A percentile compares a stretch with the other conserved stretches of the same genome.
Evolutionary conservation across 768 basidiomycete species (phyloP).

Genomic region (Hygrophorus russula): DNA sequence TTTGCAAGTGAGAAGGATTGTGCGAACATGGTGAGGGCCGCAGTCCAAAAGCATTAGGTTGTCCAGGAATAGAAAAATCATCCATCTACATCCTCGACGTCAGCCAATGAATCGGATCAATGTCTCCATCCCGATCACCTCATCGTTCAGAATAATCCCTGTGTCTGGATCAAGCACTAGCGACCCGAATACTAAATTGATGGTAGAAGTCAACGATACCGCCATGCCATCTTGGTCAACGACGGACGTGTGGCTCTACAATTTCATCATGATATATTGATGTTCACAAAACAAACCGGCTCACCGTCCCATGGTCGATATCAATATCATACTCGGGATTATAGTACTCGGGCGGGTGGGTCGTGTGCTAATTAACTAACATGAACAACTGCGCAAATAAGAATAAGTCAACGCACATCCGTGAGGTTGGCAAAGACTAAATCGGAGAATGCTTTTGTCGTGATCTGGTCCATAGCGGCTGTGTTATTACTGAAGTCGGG

Average conservation of each 20-base stretch:
- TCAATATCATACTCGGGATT: conserved; percentile 69
- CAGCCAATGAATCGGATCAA: not conserved
- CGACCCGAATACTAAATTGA: conserved; percentile 87
- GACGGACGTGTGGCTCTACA: conserved; percentile 73
- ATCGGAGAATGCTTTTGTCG: conserved; percentile 58
- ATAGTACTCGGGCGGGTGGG: conserved; percentile 78
- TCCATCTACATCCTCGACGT: conserved; percentile 48
- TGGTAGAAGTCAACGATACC: conserved; percentile 76
- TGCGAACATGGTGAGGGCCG: conserved; percentile 71
- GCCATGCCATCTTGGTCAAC: conserved; percentile 83
- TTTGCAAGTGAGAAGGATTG: not conserved
- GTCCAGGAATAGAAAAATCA: conserved; percentile 83
- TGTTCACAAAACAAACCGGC: conserved; percentile 10
- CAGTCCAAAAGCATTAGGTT: conserved; percentile 76
- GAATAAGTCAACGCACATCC: conserved; percentile 43
- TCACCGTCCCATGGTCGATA: conserved; percentile 80
- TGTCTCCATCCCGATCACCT: conserved; percentile 30
- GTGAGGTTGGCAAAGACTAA: conserved; percentile 59
- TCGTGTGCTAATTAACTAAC: conserved; percentile 44
- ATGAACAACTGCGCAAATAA: not conserved
- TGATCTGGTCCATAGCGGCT: conserved; percentile 47
- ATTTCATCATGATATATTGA: not conserved
- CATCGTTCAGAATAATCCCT: conserved; percentile 84
- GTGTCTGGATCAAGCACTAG: conserved; percentile 79
- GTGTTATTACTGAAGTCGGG: conserved; percentile 53